phyloP scores from a whole-genome alignment of 1,284 basidiomycete species.

The Leccinum cinnamomeum region DNA sequence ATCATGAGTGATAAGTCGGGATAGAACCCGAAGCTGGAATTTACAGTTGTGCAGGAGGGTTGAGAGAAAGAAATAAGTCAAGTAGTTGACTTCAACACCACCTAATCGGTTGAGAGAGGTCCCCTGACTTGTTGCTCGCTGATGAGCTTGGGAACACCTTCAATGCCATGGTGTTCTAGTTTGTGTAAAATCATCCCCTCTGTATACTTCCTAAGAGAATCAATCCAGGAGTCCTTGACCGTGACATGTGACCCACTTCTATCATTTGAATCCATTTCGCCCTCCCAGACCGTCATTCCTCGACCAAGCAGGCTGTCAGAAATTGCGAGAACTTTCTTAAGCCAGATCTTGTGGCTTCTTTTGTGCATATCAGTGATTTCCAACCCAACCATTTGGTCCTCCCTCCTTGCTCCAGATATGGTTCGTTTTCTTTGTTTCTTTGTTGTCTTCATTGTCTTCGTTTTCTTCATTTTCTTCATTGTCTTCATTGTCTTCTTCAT shows the following conservation, averaged over 20 bases:
- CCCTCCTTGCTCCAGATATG: neutral
- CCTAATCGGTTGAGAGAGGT: neutral
- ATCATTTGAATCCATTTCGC: neutral
- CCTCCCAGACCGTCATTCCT: constrained; percentile 12
- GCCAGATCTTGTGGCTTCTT: neutral
- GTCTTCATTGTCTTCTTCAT: too few species aligned
- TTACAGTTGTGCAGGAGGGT: neutral
- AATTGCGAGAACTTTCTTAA: neutral
- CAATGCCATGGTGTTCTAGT: neutral
- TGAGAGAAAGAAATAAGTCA: neutral
- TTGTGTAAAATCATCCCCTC: constrained; percentile 5
- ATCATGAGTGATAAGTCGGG: neutral
- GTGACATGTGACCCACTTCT: neutral
- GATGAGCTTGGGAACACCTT: neutral
- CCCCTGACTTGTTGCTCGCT: neutral
- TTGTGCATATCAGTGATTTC: neutral
- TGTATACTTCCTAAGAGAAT: constrained; percentile 10
- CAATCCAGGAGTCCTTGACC: constrained; percentile 7
- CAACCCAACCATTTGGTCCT: neutral
- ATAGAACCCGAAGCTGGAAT: neutral
- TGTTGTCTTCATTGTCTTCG: too few species aligned
- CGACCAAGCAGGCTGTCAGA: constrained; percentile 5
- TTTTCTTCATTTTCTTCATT: too few species aligned
- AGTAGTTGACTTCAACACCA: neutral
- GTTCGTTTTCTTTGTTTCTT: too few species aligned